Evolutionary conservation across 768 basidiomycete species (phyloP).

Genomic region (Hortiboletus campestris): DNA sequence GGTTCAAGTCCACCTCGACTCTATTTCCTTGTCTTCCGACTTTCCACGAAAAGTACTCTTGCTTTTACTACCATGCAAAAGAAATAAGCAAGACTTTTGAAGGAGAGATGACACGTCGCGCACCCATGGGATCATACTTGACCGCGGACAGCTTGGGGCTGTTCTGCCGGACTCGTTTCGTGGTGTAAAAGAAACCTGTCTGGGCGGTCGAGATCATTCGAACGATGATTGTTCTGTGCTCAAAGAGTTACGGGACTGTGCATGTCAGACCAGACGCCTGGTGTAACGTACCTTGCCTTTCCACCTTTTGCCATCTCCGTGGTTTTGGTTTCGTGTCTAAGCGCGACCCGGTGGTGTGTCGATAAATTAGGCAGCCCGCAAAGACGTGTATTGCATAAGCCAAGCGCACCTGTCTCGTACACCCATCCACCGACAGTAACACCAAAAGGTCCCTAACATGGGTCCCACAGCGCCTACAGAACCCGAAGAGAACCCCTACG

Average conservation of each 20-base stretch:
- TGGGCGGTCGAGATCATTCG: conserved; percentile 89
- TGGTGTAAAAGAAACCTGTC: conserved; percentile 91
- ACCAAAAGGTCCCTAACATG: conserved; percentile 14
- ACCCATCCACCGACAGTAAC: not conserved
- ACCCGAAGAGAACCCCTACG: conserved; percentile 72
- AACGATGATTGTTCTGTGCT: conserved; percentile 72
- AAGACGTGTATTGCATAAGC: conserved; percentile 10
- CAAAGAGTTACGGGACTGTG: not conserved
- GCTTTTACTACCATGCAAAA: conserved; percentile 49
- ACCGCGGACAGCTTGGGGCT: conserved; percentile 84
- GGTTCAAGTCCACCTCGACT: not conserved
- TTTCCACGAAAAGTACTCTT: conserved; percentile 77
- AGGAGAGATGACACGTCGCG: conserved; percentile 21
- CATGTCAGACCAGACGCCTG: not conserved
- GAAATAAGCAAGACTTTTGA: not conserved
- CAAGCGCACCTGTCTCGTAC: not conserved
- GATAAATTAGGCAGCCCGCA: conserved; percentile 7
- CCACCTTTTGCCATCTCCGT: conserved; percentile 54
- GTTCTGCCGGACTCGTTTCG: conserved; percentile 61
- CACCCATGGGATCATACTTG: conserved; percentile 88
- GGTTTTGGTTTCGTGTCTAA: not conserved
- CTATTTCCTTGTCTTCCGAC: conserved; percentile 68
- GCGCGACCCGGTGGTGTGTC: not conserved
- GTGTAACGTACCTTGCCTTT: conserved; percentile 51
- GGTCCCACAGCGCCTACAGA: conserved; percentile 34